phyloP scores from a whole-genome alignment of 495 filamentous ascomycete genomes.

The Penicillium fimorum region DNA sequence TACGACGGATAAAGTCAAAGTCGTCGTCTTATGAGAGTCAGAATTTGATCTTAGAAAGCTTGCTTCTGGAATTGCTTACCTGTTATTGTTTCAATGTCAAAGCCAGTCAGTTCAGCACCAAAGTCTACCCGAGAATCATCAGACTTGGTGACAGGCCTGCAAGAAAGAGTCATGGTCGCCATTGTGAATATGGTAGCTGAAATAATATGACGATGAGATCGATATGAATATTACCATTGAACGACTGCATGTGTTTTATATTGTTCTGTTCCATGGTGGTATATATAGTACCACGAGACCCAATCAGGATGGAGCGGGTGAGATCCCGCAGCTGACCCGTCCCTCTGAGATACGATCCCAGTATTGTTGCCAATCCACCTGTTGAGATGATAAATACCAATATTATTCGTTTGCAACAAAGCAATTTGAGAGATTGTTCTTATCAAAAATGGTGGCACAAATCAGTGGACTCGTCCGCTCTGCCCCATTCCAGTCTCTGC shows the following conservation, averaged over 20 bases:
- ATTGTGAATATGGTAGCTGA: background rate
- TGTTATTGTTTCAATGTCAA: constrained; percentile 55
- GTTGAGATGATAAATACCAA: background rate
- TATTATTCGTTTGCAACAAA: background rate
- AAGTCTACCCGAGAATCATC: constrained; percentile 51
- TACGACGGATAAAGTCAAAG: constrained; percentile 54
- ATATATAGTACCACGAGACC: background rate
- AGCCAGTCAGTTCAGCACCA: constrained; percentile 50
- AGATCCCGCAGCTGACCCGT: background rate
- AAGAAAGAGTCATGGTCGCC: constrained; percentile 4
- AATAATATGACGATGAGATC: too few species aligned
- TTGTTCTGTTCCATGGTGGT: too few species aligned
- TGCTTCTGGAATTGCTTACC: constrained; percentile 21
- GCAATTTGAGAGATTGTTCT: too few species aligned
- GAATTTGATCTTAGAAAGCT: background rate
- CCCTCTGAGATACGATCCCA: background rate
- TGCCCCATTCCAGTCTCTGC: background rate
- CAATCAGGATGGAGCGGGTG: background rate
- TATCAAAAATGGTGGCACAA: background rate
- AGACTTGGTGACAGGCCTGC: constrained; percentile 5
- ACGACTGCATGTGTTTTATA: background rate
- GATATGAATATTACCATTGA: background rate
- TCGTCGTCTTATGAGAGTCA: constrained; percentile 45
- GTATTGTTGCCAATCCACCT: background rate
- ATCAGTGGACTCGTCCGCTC: background rate